These are phyloP conservation scores for Quercus glauca DNA, from an alignment of 306 rosid species.

Conservation along the genomic window DNA sequence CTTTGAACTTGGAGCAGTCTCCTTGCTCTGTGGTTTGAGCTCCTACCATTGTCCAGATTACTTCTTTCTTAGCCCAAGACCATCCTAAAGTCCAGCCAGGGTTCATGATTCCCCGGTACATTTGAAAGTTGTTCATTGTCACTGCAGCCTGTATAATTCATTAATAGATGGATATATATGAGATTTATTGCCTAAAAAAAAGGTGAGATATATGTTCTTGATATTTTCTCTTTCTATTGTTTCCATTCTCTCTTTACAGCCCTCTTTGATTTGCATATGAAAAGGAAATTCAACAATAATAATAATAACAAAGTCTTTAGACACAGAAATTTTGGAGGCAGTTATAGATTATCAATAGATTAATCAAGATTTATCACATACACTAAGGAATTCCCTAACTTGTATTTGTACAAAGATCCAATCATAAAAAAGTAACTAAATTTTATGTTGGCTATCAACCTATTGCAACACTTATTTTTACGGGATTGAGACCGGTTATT, in stretches of 20 bases:
- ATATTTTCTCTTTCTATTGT: not conserved
- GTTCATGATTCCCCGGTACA: conserved; percentile 54
- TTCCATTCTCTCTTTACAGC: not conserved
- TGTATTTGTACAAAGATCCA: too few species aligned
- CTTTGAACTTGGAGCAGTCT: conserved; percentile 69
- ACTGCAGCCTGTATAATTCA: conserved; percentile 57
- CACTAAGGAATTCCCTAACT: too few species aligned
- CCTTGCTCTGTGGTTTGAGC: conserved; percentile 89
- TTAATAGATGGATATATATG: not conserved
- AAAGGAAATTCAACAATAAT: not conserved
- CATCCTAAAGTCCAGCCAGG: conserved; percentile 83
- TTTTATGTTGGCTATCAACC: too few species aligned
- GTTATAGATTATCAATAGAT: too few species aligned
- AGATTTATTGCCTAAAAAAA: not conserved
- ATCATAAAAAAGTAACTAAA: too few species aligned
- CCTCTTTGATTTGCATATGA: not conserved
- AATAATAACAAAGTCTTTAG: too few species aligned
- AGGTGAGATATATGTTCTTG: not conserved
- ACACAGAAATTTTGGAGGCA: too few species aligned
- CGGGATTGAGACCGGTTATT: too few species aligned
- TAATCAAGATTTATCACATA: too few species aligned
- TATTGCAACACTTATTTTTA: too few species aligned
- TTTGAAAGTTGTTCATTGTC: conserved; percentile 72
- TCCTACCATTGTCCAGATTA: conserved; percentile 70
- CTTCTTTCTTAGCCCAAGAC: conserved; percentile 79